Evolutionary conservation across 1,284 basidiomycete species (phyloP), one percentile per base, ranked within the genome.

Genomic region (Lignosus rhinocerotis): DNA sequence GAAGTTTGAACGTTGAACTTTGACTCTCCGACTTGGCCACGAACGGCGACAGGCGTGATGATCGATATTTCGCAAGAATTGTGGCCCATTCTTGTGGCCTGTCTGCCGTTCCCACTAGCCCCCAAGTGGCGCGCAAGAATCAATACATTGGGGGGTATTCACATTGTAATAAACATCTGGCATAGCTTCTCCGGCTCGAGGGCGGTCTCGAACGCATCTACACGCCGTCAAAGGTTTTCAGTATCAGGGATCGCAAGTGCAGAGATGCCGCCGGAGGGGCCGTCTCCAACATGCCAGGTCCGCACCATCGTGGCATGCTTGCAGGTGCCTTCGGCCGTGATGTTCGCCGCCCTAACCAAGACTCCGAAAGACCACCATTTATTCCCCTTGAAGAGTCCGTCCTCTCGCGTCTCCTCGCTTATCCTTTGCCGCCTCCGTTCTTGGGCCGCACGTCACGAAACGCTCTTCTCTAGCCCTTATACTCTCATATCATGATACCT

Each of bases 181-280:
- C 51, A 56, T 56, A 54, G 19, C 48, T 50, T 32, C 8, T 31
- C 38, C 59, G 53, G 50, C 48, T 58, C 53, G 48, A 53, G 55
- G 33, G 30, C 43, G 46, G 55, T 55, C 59, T 54, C 52, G 55
- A 60, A 42, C n/a, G 39, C 39, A 2, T 17, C 39, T 25, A 25
- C 25, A 4, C 39, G 36, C 36, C 11, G 39, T 42, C 39, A 42
- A 6, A 42, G 39, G 8, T 42, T 10, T 42, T 2, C 14, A 42
- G 39, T 25, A 42, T n/a, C n/a, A n/a, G n/a, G 39, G 39, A 42
- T 42, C 48, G 36, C 30, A 25, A 25, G 34, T 21, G 11, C 34
- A 8, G 11, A 8, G 39, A 17, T 17, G 39, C 39, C 1, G 17
- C 48, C 11, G 16, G 42, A 50, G 34, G 30, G 9, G 33, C 19